These are phyloP conservation scores for Zarea fungicola DNA, from an alignment of 2,329 filamentous ascomycete genomes.

Conservation along the genomic window DNA sequence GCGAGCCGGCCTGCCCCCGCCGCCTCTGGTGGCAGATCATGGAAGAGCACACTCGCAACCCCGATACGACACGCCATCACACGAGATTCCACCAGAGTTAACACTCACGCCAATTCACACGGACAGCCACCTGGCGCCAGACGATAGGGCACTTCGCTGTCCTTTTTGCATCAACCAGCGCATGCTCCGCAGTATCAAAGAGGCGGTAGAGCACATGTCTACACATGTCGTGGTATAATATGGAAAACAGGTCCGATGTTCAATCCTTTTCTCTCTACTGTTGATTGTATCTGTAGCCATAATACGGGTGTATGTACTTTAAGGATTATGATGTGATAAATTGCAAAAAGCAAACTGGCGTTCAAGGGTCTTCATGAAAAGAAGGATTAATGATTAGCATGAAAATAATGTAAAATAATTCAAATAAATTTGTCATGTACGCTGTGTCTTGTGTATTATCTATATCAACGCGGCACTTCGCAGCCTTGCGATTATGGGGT, in stretches of 20 bases:
- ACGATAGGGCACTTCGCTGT: constrained; percentile 49
- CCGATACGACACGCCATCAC: constrained; percentile 30
- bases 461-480: constrained; percentile 12
- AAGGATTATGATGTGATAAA: too few species aligned
- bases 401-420: too few species aligned
- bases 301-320: too few species aligned
- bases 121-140: constrained; percentile 38
- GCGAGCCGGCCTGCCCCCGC: constrained; percentile 26
- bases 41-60: constrained; percentile 25
- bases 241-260: too few species aligned
- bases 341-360: too few species aligned
- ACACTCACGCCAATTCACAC: constrained; percentile 52
- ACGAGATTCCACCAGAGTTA: constrained; percentile 36
- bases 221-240: constrained; percentile 53
- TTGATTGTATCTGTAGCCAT: too few species aligned
- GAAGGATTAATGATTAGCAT: background rate
- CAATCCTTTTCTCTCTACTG: too few species aligned
- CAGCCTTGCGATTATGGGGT: constrained; percentile 3
- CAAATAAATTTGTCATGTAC: background rate
- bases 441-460: background rate
- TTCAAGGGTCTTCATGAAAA: background rate
- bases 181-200: constrained; percentile 56
- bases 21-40: constrained; percentile 29
- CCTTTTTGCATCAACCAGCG: constrained; percentile 58
- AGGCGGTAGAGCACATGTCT: constrained; percentile 58